These are phyloP conservation scores for Boletus coccyginus DNA, from an alignment of 768 basidiomycete species.

Conservation along the genomic window DNA sequence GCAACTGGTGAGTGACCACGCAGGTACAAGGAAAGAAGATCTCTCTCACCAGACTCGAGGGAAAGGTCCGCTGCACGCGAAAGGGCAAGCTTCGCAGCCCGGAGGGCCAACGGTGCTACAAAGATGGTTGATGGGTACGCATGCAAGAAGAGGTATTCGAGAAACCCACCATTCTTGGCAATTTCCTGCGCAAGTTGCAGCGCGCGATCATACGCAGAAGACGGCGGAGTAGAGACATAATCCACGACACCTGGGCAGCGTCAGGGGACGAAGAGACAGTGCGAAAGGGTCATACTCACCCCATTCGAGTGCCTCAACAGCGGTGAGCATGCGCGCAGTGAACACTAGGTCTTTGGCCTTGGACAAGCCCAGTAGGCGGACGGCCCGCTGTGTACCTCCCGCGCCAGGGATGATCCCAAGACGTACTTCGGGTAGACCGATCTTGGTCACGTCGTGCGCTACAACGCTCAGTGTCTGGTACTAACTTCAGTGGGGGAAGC, in stretches of 20 bases:
- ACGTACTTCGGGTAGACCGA: constrained; percentile 80
- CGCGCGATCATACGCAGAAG: constrained; percentile 68
- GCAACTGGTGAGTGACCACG: not conserved
- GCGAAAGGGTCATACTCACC: constrained; percentile 41
- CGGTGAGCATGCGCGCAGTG: constrained; percentile 68
- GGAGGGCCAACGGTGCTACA: constrained; percentile 78
- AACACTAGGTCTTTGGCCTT: constrained; percentile 88
- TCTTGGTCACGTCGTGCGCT: constrained; percentile 73
- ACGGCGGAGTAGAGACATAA: constrained; percentile 63
- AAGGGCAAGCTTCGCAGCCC: constrained; percentile 86
- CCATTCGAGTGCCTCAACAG: constrained; percentile 65
- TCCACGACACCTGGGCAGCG: constrained; percentile 68
- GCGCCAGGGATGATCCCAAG: constrained; percentile 90
- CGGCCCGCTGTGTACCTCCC: constrained; percentile 82
- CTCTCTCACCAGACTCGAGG: constrained; percentile 61
- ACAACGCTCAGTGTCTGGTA: not conserved
- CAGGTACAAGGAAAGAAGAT: not conserved
- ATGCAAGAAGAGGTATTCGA: not conserved
- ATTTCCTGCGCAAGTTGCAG: constrained; percentile 67
- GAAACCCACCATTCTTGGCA: constrained; percentile 54
- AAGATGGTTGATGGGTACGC: not conserved
- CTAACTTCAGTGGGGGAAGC: not conserved
- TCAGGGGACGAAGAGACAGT: not conserved
- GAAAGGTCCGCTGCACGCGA: constrained; percentile 76
- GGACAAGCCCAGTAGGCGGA: constrained; percentile 72